These are phyloP conservation scores for Ceratocystis eucalypticola DNA, from an alignment of 2,329 filamentous ascomycete genomes.

Conservation along the genomic window DNA sequence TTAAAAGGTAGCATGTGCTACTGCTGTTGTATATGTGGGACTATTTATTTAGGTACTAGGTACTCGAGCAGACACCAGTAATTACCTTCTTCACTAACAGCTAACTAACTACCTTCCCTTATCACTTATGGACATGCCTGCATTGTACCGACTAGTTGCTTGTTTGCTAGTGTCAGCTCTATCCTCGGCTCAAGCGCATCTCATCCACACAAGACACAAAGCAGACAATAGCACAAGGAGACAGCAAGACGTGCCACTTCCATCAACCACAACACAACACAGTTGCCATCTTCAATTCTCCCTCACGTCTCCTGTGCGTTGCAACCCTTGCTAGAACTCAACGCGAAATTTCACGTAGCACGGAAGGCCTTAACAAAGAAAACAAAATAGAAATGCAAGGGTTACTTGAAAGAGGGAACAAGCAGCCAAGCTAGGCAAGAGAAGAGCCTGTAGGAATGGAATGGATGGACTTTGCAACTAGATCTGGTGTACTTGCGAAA, in stretches of 20 bases:
- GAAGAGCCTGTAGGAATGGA: not conserved
- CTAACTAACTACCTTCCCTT: too few species aligned
- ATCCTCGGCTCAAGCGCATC: too few species aligned
- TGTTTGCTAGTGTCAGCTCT: too few species aligned
- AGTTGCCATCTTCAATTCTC: not conserved
- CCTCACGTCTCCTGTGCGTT: not conserved
- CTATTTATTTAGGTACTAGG: not conserved
- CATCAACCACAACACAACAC: too few species aligned
- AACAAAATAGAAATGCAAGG: constrained; percentile 1
- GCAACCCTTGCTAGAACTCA: not conserved
- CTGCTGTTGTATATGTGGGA: not conserved
- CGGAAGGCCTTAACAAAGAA: not conserved
- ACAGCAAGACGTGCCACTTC: too few species aligned
- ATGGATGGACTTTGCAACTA: constrained; percentile 5
- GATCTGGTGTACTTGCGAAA: not conserved
- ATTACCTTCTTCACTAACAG: too few species aligned
- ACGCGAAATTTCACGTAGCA: not conserved
- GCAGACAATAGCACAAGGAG: too few species aligned
- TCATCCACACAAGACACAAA: too few species aligned
- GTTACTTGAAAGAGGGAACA: not conserved
- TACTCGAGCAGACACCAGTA: not conserved
- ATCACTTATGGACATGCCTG: too few species aligned
- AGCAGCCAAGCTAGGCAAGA: too few species aligned
- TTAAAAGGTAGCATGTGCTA: not conserved
- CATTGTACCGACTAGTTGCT: too few species aligned